A percentile compares a stretch with the other conserved stretches of the same genome.
phyloP scores from a whole-genome alignment of 768 basidiomycete genomes.

The Obba rivulosa region DNA sequence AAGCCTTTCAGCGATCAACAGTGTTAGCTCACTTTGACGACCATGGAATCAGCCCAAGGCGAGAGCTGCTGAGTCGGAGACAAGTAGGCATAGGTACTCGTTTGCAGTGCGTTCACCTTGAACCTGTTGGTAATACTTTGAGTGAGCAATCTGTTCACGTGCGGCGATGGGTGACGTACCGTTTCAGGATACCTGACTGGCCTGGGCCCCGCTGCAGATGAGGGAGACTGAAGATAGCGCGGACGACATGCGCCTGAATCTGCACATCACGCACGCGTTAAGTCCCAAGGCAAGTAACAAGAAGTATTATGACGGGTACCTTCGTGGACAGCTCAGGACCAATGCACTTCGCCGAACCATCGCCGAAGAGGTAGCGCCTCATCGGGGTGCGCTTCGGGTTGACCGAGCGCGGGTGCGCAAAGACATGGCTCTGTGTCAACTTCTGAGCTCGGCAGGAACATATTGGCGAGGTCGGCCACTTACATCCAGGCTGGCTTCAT shows the following conservation, averaged over 20 bases:
- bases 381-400: conserved; percentile 38
- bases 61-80: conserved; percentile 40
- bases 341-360: conserved; percentile 41
- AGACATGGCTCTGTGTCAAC: conserved; percentile 38
- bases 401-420: conserved; percentile 41
- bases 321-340: conserved; percentile 54
- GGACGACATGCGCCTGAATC: conserved; percentile 58
- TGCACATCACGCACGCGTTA: conserved; percentile 16
- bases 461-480: conserved; percentile 19
- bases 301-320: conserved; percentile 24
- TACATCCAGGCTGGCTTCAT: conserved; percentile 53
- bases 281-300: neutral
- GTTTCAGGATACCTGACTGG: conserved; percentile 56
- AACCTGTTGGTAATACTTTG: conserved; percentile 33
- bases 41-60: conserved; percentile 67
- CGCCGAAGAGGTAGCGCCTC: conserved; percentile 43
- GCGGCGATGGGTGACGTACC: conserved; percentile 29
- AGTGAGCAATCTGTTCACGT: neutral
- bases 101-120: conserved; percentile 37
- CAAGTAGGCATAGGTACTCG: conserved; percentile 52
- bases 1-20: too few species aligned
- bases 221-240: conserved; percentile 52
- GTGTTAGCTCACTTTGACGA: conserved; percentile 43
- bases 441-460: too few species aligned
- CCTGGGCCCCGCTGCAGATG: conserved; percentile 65